These are phyloP conservation scores for Noccaea bulbosa DNA, from an alignment of 345 rosid genomes.

Conservation along the genomic window DNA sequence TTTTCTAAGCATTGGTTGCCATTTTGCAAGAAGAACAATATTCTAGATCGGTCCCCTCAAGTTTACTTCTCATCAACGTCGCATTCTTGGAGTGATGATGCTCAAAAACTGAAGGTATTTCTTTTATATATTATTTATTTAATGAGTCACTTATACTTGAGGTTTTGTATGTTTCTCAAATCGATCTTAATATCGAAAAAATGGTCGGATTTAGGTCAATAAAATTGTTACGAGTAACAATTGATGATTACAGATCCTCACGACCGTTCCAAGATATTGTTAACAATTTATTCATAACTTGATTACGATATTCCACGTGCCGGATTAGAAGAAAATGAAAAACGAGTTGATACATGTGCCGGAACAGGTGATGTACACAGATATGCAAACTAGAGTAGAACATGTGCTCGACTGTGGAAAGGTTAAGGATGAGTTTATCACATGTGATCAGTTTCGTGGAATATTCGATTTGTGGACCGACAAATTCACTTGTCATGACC, in stretches of 20 bases:
- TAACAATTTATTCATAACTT: too few species aligned
- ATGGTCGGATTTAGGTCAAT: too few species aligned
- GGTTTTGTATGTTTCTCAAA: too few species aligned
- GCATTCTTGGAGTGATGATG: conserved; percentile 28
- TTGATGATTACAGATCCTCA: too few species aligned
- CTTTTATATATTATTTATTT: neutral
- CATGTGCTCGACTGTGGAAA: conserved; percentile 51
- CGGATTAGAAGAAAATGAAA: too few species aligned
- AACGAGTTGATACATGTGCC: neutral
- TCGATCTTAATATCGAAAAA: too few species aligned
- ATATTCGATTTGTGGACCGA: conserved; percentile 51
- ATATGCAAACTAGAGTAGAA: conserved; percentile 58
- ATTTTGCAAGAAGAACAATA: conserved; percentile 55
- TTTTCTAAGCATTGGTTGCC: conserved; percentile 80
- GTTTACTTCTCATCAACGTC: conserved; percentile 56
- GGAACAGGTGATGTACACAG: conserved; percentile 59
- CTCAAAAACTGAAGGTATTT: conserved; percentile 57
- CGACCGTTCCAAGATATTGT: too few species aligned
- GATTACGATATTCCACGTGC: too few species aligned
- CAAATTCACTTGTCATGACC: conserved; percentile 56
- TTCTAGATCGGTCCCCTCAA: conserved; percentile 58
- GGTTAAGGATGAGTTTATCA: conserved; percentile 34
- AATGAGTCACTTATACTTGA: neutral
- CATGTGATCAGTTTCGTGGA: conserved; percentile 23
- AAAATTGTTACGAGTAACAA: too few species aligned